phyloP scores from a whole-genome alignment of 2,329 filamentous ascomycete genomes.

The Fusarium lateritium region DNA sequence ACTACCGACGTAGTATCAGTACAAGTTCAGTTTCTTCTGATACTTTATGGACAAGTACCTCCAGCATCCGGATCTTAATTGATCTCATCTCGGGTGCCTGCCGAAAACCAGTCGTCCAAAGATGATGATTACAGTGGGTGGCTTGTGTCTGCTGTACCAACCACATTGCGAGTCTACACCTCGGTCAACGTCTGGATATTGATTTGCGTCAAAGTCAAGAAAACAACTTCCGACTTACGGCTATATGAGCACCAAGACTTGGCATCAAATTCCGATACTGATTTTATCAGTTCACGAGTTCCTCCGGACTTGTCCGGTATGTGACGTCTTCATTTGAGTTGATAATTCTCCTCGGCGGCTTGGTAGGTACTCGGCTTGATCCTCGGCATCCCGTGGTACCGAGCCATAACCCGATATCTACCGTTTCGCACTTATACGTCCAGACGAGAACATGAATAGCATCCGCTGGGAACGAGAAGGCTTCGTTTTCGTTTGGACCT shows the following conservation, averaged over 20 bases:
- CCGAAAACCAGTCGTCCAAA: constrained; percentile 16
- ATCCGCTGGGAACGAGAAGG: background rate
- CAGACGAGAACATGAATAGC: constrained; percentile 12
- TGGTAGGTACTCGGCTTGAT: constrained; percentile 30
- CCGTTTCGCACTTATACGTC: constrained; percentile 36
- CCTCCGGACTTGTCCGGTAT: constrained; percentile 35
- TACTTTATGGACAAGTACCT: constrained; percentile 7
- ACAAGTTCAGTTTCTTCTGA: constrained; percentile 16
- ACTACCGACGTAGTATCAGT: constrained; percentile 2
- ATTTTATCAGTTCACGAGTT: constrained; percentile 14
- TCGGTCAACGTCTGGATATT: constrained; percentile 40
- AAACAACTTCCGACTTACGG: constrained; percentile 40
- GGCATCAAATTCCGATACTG: constrained; percentile 27
- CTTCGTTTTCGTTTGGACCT: background rate
- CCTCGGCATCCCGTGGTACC: constrained; percentile 46
- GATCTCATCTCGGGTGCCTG: background rate
- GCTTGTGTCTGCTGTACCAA: constrained; percentile 19
- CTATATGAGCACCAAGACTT: constrained; percentile 32
- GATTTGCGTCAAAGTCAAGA: constrained; percentile 28
- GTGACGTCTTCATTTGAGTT: constrained; percentile 40
- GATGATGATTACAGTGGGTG: constrained; percentile 13
- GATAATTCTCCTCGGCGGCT: constrained; percentile 42
- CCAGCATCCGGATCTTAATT: constrained; percentile 17
- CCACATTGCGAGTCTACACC: constrained; percentile 30
- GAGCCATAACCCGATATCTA: constrained; percentile 36